Conservation (phyloP, 2,329 filamentous ascomycete genomes). For the Canariomyces notabilis region DNA sequence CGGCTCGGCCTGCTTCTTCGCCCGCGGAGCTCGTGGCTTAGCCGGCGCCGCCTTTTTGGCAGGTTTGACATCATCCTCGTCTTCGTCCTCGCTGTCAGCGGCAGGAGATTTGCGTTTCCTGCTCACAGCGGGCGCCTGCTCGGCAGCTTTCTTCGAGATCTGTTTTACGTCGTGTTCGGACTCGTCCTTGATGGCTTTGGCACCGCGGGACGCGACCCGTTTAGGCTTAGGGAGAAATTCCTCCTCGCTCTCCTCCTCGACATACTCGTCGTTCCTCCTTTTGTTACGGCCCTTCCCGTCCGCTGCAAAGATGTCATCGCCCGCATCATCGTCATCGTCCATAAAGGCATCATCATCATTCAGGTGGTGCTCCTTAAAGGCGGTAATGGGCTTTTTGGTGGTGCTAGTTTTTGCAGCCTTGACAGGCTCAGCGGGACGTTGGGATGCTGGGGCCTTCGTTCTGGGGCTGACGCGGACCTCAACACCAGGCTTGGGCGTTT, state of each 20-base stretch:
- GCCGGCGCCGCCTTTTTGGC: conserved; percentile 59
- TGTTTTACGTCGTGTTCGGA: conserved; percentile 30
- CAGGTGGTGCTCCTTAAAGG: conserved; percentile 39
- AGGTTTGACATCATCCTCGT: conserved; percentile 46
- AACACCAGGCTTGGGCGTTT: conserved; percentile 36
- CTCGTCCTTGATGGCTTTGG: conserved; percentile 30
- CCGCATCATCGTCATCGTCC: conserved; percentile 65
- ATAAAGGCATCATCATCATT: conserved; percentile 55
- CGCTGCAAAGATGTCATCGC: conserved; percentile 80
- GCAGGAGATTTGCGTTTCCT: conserved; percentile 58
- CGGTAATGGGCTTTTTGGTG: conserved; percentile 40
- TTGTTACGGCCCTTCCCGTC: conserved; percentile 62
- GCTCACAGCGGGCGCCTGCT: conserved; percentile 27
- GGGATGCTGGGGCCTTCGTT: conserved; percentile 36
- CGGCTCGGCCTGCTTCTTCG: conserved; percentile 60
- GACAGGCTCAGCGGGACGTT: conserved; percentile 23
- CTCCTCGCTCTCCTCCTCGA: conserved; percentile 69
- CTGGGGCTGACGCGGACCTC: conserved; percentile 51
- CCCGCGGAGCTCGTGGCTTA: conserved; percentile 52
- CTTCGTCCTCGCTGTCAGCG: conserved; percentile 49
- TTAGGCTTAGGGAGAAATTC: conserved; percentile 59
- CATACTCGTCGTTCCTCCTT: conserved; percentile 68
- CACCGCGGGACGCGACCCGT: conserved; percentile 45
- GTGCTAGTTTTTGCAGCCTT: conserved; percentile 31
- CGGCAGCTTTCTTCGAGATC: conserved; percentile 29